phyloP scores from a whole-genome alignment of 1,284 basidiomycete genomes.

The Ganoderma meredithae region DNA sequence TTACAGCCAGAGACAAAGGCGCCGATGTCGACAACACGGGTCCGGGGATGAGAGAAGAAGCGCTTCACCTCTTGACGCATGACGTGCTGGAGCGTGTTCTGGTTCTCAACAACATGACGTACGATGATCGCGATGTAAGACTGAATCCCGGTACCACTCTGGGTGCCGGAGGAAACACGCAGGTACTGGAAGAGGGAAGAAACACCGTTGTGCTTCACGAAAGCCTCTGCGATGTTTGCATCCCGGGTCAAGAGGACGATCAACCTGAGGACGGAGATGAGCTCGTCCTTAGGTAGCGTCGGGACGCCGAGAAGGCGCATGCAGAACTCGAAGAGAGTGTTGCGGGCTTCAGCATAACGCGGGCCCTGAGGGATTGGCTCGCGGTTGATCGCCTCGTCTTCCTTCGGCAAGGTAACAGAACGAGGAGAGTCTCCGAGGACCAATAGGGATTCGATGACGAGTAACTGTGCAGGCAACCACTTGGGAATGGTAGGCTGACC shows the following conservation, averaged over 20 bases:
- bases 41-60: slow-evolving; percentile 77
- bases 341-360: slow-evolving; percentile 64
- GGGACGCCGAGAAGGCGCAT: slow-evolving; percentile 70
- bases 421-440: slow-evolving; percentile 78
- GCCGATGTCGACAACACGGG: slow-evolving; percentile 73
- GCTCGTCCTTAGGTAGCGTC: slow-evolving; percentile 76
- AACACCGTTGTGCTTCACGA: slow-evolving; percentile 73
- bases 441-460: slow-evolving; percentile 85
- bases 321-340: slow-evolving; percentile 76
- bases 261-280: slow-evolving; percentile 81
- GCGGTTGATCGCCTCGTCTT: slow-evolving; percentile 67
- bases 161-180: slow-evolving; percentile 55
- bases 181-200: slow-evolving; percentile 71
- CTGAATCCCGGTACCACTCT: slow-evolving; percentile 70
- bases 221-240: slow-evolving; percentile 61
- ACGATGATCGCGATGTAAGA: slow-evolving; percentile 89
- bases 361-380: slow-evolving; percentile 64
- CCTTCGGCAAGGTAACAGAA: slow-evolving; percentile 67
- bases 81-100: slow-evolving; percentile 66
- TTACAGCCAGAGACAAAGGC: slow-evolving; percentile 82
- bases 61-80: slow-evolving; percentile 88
- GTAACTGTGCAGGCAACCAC: slow-evolving; percentile 86
- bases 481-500: slow-evolving; percentile 66
- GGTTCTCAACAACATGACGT: slow-evolving; percentile 90
- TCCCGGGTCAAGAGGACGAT: slow-evolving; percentile 86